phyloP scores from a whole-genome alignment of 768 basidiomycete species.

The Lentinula sp. region DNA sequence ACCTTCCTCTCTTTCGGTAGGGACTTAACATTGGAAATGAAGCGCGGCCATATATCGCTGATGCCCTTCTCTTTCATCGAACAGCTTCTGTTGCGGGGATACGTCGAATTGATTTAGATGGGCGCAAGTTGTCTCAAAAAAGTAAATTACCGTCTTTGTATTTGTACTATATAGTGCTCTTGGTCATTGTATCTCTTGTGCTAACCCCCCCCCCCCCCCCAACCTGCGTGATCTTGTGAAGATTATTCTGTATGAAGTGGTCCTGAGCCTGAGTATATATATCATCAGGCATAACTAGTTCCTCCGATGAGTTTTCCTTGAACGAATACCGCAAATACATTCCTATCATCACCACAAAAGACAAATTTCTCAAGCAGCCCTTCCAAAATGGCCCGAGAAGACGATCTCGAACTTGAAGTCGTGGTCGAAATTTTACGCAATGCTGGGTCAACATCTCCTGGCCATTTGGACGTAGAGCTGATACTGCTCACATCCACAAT shows the following conservation, averaged over 20 bases:
- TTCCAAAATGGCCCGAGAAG: conserved; percentile 35
- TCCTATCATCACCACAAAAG: conserved; percentile 83
- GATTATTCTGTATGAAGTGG: no score
- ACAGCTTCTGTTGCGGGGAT: conserved; percentile 62
- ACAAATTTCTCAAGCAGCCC: conserved; percentile 76
- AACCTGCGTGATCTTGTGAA: neutral
- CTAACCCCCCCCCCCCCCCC: neutral
- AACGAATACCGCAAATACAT: conserved; percentile 78
- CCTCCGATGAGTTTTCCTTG: conserved; percentile 79
- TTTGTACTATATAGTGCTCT: neutral
- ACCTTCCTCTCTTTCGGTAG: conserved; percentile 27
- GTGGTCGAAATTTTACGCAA: conserved; percentile 46
- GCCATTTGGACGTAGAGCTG: conserved; percentile 21
- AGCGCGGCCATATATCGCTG: conserved; percentile 77
- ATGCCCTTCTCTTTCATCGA: conserved; percentile 74
- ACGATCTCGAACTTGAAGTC: conserved; percentile 21
- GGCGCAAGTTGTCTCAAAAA: neutral
- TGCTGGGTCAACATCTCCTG: conserved; percentile 32
- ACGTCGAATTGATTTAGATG: conserved; percentile 67
- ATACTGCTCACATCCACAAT: conserved; percentile 53
- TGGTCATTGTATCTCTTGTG: neutral
- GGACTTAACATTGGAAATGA: conserved; percentile 66
- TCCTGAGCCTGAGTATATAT: neutral
- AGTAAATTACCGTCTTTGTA: neutral
- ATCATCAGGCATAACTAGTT: neutral